phyloP scores from a whole-genome alignment of 371 early-diverging fungal species.

The Mortierella sp. region DNA sequence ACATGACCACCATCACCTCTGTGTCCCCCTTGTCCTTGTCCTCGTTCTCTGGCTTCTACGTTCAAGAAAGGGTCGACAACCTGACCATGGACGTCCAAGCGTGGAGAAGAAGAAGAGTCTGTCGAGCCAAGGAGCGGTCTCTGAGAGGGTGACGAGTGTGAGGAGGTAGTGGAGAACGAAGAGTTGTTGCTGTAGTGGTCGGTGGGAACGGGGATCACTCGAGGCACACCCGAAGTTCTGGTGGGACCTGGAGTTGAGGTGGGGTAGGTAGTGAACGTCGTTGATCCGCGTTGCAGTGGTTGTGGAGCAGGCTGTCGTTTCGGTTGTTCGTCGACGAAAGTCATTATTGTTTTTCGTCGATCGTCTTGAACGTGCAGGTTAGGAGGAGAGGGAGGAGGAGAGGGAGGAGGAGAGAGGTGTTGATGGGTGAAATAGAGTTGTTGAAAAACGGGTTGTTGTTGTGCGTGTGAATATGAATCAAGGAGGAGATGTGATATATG shows the following conservation, averaged over 20 bases:
- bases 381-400: neutral
- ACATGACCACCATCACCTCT: neutral
- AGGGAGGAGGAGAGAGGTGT: neutral
- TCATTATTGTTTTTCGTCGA: neutral
- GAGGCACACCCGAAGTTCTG: conserved; percentile 1
- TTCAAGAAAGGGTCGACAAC: neutral
- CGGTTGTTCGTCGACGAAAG: neutral
- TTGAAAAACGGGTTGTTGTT: neutral
- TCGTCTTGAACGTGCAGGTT: neutral
- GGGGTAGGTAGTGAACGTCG: neutral
- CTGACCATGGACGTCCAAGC: neutral
- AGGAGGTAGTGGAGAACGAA: neutral
- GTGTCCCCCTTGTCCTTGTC: neutral
- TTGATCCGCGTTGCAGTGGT: neutral
- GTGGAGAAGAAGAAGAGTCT: conserved; percentile 10
- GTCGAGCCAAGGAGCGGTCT: neutral
- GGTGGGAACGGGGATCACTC: neutral
- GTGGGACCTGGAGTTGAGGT: neutral
- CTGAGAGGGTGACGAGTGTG: neutral
- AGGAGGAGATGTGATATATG: too few relatives aligned
- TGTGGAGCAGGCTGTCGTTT: neutral
- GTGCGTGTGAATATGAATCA: too few relatives aligned
- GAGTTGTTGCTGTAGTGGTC: neutral
- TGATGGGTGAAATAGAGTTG: neutral
- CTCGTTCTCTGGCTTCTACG: neutral